Percentiles rank a stretch among this genome's conserved stretches.
These are phyloP conservation scores for Aspergillus glaucus DNA, from an alignment of 2,329 filamentous ascomycete species.

Conservation along the genomic window DNA sequence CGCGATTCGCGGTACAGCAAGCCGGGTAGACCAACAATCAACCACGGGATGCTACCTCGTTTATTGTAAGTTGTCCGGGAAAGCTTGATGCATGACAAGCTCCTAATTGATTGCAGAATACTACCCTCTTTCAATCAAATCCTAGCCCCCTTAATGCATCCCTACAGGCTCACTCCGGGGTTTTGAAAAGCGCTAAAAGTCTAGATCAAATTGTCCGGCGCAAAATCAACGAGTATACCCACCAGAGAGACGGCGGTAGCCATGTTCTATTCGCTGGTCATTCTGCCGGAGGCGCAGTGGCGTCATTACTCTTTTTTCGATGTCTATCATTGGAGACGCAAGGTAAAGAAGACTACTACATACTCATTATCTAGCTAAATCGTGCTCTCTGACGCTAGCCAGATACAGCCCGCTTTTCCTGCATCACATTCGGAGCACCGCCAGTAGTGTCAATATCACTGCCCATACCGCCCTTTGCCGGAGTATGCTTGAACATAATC, in stretches of 20 bases:
- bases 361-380: neutral
- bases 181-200: neutral
- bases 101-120: neutral
- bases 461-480: neutral
- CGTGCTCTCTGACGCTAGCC: neutral
- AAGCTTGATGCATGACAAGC: neutral
- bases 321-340: neutral
- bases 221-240: neutral
- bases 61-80: conserved; percentile 1
- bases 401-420: conserved; percentile 1
- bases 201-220: neutral
- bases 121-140: neutral
- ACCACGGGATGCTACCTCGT: conserved; percentile 1
- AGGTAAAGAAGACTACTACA: neutral
- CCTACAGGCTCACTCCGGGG: neutral
- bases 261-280: conserved; percentile 3
- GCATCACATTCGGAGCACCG: conserved; percentile 3
- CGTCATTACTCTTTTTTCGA: conserved; percentile 3
- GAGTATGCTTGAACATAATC: neutral
- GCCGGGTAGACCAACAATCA: conserved; percentile 1
- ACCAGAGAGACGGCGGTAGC: neutral
- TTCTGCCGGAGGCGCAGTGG: conserved; percentile 4
- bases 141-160: neutral
- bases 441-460: neutral
- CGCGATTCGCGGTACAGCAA: conserved; percentile 2